A percentile compares a stretch with the other conserved stretches of the same genome.
These are phyloP conservation scores for Boletus vinaceobasis DNA, from an alignment of 768 basidiomycete species.

Conservation along the genomic window DNA sequence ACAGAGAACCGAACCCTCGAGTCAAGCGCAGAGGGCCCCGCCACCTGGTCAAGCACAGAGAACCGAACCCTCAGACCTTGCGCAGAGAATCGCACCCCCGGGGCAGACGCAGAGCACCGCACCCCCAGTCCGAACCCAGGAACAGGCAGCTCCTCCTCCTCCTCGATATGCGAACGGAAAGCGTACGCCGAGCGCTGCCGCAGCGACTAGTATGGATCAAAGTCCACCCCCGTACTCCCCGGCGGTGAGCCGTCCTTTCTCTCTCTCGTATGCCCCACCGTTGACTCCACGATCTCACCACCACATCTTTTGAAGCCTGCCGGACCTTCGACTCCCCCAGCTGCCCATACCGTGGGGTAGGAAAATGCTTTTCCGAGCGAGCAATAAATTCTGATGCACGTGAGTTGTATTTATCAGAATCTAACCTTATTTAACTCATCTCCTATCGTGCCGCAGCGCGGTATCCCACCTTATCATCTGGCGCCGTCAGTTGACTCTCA, in stretches of 20 bases:
- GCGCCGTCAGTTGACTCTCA: neutral
- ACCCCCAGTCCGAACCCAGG: neutral
- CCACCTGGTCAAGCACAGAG: neutral
- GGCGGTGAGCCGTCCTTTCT: conserved; percentile 18
- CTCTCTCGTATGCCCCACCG: neutral
- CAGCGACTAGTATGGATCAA: neutral
- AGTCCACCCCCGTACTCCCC: conserved; percentile 26
- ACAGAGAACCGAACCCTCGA: neutral
- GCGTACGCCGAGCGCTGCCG: neutral
- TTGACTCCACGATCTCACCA: neutral
- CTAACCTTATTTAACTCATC: neutral
- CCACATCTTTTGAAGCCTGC: neutral
- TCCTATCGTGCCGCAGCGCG: neutral
- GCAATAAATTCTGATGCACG: neutral
- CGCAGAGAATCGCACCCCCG: neutral
- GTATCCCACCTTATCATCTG: conserved; percentile 11
- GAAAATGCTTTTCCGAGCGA: neutral
- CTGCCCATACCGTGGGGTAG: conserved; percentile 5
- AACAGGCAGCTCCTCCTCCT: neutral
- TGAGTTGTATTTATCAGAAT: conserved; percentile 1
- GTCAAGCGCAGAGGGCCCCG: neutral
- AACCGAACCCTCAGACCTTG: neutral
- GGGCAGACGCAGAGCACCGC: neutral
- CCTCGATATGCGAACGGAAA: conserved; percentile 5
- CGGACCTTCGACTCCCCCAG: conserved; percentile 1